Percentiles rank a stretch among this genome's conserved stretches.
Conservation (phyloP, 2,329 filamentous ascomycete species). For the Gremmenia infestans region DNA sequence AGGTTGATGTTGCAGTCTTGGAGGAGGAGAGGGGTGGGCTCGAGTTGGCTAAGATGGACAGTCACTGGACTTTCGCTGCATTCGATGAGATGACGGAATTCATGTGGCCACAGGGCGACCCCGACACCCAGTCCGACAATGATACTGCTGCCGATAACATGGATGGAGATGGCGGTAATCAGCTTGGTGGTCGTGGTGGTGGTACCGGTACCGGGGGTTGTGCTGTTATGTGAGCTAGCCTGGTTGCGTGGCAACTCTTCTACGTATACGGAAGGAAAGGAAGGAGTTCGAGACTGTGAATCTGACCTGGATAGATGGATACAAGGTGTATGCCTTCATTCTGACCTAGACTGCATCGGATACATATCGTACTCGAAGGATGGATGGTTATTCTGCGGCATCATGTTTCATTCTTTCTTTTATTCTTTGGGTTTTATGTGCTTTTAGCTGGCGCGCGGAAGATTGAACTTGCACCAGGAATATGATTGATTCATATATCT, state of each 20-base stretch:
- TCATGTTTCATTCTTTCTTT: too few relatives aligned
- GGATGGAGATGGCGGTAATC: neutral
- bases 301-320: too few relatives aligned
- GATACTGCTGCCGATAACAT: neutral
- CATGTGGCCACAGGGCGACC: constrained; percentile 14
- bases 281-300: too few relatives aligned
- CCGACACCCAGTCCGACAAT: neutral
- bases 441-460: too few relatives aligned
- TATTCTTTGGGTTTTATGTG: too few relatives aligned
- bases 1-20: neutral
- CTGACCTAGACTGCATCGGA: too few relatives aligned
- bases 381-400: too few relatives aligned
- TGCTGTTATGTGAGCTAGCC: constrained; percentile 9
- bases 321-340: too few relatives aligned
- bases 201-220: constrained; percentile 10
- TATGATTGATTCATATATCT: too few relatives aligned
- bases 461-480: too few relatives aligned
- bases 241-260: neutral
- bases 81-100: constrained; percentile 5
- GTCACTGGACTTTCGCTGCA: constrained; percentile 1
- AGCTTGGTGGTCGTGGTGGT: constrained; percentile 5
- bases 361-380: too few relatives aligned
- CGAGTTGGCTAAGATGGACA: neutral
- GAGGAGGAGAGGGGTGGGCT: neutral
- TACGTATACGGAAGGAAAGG: too few relatives aligned